phyloP scores from a whole-genome alignment of 139 green algal species.

The Ettlia oleoabundans region DNA sequence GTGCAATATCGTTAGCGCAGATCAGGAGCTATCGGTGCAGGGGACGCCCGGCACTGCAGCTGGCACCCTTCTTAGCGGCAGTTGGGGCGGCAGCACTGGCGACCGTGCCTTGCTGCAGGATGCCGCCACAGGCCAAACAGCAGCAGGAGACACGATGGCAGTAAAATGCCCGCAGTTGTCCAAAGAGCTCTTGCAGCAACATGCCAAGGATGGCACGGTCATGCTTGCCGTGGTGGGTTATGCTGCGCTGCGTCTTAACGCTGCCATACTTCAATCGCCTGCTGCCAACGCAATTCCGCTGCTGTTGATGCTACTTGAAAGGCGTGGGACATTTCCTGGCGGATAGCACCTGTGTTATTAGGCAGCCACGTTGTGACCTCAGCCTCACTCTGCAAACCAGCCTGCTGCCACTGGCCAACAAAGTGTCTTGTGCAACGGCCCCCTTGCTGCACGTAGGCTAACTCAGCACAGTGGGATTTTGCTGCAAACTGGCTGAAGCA shows the following conservation, averaged over 20 bases:
- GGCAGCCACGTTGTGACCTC: too few relatives aligned
- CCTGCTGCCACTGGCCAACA: too few relatives aligned
- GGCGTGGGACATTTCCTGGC: too few relatives aligned
- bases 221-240: neutral
- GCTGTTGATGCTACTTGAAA: too few relatives aligned
- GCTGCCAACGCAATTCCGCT: too few relatives aligned
- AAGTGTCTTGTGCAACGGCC: neutral
- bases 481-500: conserved; percentile 24
- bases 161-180: neutral
- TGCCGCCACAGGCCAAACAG: neutral
- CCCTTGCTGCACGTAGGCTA: neutral
- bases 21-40: too few relatives aligned
- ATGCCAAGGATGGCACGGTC: neutral
- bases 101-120: neutral
- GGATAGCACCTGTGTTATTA: too few relatives aligned
- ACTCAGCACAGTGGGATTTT: conserved; percentile 18
- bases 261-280: too few relatives aligned
- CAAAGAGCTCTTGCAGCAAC: neutral
- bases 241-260: neutral
- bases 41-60: too few relatives aligned
- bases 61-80: too few relatives aligned
- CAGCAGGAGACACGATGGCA: neutral
- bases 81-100: neutral
- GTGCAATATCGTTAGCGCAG: too few relatives aligned
- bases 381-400: too few relatives aligned